Evolutionary conservation across 345 rosid species (phyloP).

Genomic region (Moricandia moricandioides): DNA sequence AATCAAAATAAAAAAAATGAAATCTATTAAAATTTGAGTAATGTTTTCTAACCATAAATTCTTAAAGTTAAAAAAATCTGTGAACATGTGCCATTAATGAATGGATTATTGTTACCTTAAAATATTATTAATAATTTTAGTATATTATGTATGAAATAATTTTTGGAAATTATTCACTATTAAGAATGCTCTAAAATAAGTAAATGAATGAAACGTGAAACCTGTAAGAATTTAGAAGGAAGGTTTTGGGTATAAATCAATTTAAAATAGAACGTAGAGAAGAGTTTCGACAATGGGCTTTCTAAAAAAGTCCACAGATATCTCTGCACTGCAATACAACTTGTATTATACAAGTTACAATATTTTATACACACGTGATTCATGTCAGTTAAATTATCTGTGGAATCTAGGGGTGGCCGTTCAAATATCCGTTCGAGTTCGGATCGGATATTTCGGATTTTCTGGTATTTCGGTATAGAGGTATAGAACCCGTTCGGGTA

Average conservation of each 20-base stretch:
- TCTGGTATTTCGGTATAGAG: no score
- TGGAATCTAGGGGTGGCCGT: no score
- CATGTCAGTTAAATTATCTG: background rate
- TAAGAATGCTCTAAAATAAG: background rate
- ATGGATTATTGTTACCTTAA: background rate
- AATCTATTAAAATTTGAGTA: background rate
- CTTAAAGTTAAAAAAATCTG: background rate
- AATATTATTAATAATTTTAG: background rate
- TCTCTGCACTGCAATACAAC: background rate
- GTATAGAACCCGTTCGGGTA: no score
- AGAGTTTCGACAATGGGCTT: background rate
- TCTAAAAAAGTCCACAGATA: background rate
- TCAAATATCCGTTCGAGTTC: no score
- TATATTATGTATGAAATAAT: background rate
- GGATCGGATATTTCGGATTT: no score
- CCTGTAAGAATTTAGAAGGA: background rate
- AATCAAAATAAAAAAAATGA: background rate
- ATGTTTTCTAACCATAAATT: background rate
- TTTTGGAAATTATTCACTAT: background rate
- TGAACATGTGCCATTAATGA: background rate
- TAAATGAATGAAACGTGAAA: background rate
- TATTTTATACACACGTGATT: conserved; percentile 14
- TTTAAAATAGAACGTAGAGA: background rate
- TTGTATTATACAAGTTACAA: background rate
- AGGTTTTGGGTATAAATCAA: background rate